Percentiles rank a stretch among this genome's conserved stretches.
phyloP scores from a whole-genome alignment of 2,329 filamentous ascomycete genomes.

The Fusarium tricinctum region DNA sequence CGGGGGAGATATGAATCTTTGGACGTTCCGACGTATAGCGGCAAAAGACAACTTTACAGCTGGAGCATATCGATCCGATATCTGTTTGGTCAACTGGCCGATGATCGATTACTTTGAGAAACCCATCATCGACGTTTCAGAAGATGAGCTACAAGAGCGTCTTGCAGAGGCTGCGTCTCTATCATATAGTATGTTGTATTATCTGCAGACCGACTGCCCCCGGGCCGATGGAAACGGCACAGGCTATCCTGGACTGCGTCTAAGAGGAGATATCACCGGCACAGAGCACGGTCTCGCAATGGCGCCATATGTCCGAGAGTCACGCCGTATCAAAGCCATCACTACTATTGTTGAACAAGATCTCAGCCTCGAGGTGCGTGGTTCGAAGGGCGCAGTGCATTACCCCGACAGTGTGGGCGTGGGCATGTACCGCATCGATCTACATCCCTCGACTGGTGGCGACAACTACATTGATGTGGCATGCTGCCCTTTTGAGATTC shows the following conservation, averaged over 20 bases:
- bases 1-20: slow-evolving; percentile 50
- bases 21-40: slow-evolving; percentile 49
- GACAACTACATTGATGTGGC: slow-evolving; percentile 52
- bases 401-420: slow-evolving; percentile 49
- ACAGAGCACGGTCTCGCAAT: slow-evolving; percentile 50
- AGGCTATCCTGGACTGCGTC: slow-evolving; percentile 47
- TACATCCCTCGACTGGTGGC: slow-evolving; percentile 49
- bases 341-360: slow-evolving; percentile 48
- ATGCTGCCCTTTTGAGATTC: slow-evolving; percentile 51
- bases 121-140: slow-evolving; percentile 47
- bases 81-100: slow-evolving; percentile 51
- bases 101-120: slow-evolving; percentile 52
- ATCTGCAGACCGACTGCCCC: slow-evolving; percentile 48
- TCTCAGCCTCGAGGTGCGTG: slow-evolving; percentile 43
- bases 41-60: slow-evolving; percentile 43
- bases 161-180: slow-evolving; percentile 40
- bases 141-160: slow-evolving; percentile 36
- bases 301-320: slow-evolving; percentile 50
- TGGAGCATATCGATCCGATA: slow-evolving; percentile 46
- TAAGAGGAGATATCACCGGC: slow-evolving; percentile 48
- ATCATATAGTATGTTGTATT: slow-evolving; percentile 51
- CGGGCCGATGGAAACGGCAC: slow-evolving; percentile 44
- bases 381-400: slow-evolving; percentile 40
- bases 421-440: slow-evolving; percentile 51
- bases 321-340: slow-evolving; percentile 46